Conservation (phyloP, 768 basidiomycete genomes). For the Lepiota brunneoincarnata region DNA sequence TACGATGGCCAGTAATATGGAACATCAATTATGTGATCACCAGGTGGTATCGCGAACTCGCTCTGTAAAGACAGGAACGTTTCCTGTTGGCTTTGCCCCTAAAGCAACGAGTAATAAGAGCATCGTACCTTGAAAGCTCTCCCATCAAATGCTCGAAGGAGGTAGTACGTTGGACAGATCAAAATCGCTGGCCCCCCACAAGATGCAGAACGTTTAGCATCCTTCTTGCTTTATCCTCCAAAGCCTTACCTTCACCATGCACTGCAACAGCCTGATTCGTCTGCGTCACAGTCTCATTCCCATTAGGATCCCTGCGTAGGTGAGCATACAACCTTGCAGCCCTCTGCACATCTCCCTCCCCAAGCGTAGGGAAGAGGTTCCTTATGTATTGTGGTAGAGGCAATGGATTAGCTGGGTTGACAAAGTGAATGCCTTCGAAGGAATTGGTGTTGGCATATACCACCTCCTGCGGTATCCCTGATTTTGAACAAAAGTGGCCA, state of each 20-base stretch:
- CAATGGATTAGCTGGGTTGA: slow-evolving; percentile 26
- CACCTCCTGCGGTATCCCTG: slow-evolving; percentile 19
- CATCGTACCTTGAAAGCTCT: slow-evolving; percentile 27
- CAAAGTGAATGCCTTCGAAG: slow-evolving; percentile 33
- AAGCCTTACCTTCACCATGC: neutral
- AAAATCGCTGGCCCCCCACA: slow-evolving; percentile 32
- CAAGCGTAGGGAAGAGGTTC: slow-evolving; percentile 35
- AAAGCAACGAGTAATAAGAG: no score
- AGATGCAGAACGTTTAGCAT: neutral
- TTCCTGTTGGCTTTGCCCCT: no score
- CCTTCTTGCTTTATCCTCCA: no score
- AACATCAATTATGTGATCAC: slow-evolving; percentile 31
- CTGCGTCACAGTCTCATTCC: neutral
- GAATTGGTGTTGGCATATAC: slow-evolving; percentile 34
- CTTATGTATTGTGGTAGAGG: slow-evolving; percentile 27
- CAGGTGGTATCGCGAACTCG: slow-evolving; percentile 40
- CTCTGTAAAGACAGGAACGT: slow-evolving; percentile 19
- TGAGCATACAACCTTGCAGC: neutral
- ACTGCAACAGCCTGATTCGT: neutral
- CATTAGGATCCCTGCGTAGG: neutral
- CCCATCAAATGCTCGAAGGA: slow-evolving; percentile 28
- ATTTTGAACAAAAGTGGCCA: no score
- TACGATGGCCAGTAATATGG: slow-evolving; percentile 40
- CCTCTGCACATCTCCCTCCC: slow-evolving; percentile 19
- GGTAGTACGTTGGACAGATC: slow-evolving; percentile 38